These are phyloP conservation scores for Gynostemma pentaphyllum DNA, from an alignment of 306 rosid genomes.

Conservation along the genomic window DNA sequence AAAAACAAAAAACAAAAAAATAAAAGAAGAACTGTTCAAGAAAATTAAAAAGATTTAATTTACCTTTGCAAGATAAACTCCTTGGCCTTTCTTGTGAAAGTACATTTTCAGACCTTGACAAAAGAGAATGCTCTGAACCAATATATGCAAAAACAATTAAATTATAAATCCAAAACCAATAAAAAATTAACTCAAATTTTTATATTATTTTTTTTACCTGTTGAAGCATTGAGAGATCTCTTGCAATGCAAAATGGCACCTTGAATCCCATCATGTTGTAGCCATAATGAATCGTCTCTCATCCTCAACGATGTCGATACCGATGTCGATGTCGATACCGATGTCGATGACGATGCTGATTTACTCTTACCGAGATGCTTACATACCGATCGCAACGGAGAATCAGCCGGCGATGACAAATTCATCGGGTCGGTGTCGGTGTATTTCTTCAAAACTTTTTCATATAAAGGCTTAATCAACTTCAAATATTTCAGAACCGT, in stretches of 20 bases:
- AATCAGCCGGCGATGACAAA: constrained; percentile 20
- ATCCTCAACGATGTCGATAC: too few relatives aligned
- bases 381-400: constrained; percentile 30
- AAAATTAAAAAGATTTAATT: too few relatives aligned
- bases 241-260: constrained; percentile 94
- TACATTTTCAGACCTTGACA: too few relatives aligned
- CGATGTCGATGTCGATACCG: constrained; percentile 27
- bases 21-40: too few relatives aligned
- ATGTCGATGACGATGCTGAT: constrained; percentile 33
- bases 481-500: constrained; percentile 47
- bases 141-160: too few relatives aligned
- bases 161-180: too few relatives aligned
- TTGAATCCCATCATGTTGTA: constrained; percentile 75
- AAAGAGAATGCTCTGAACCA: too few relatives aligned
- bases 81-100: too few relatives aligned
- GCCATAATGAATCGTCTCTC: constrained; percentile 56
- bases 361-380: constrained; percentile 68
- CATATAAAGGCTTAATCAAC: constrained; percentile 54
- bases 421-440: constrained; percentile 17
- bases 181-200: too few relatives aligned
- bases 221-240: constrained; percentile 48
- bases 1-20: too few relatives aligned
- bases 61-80: too few relatives aligned
- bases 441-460: constrained; percentile 38
- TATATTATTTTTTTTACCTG: constrained; percentile 51